phyloP scores from a whole-genome alignment of 1,284 basidiomycete species.

The Ustilago loliicola region DNA sequence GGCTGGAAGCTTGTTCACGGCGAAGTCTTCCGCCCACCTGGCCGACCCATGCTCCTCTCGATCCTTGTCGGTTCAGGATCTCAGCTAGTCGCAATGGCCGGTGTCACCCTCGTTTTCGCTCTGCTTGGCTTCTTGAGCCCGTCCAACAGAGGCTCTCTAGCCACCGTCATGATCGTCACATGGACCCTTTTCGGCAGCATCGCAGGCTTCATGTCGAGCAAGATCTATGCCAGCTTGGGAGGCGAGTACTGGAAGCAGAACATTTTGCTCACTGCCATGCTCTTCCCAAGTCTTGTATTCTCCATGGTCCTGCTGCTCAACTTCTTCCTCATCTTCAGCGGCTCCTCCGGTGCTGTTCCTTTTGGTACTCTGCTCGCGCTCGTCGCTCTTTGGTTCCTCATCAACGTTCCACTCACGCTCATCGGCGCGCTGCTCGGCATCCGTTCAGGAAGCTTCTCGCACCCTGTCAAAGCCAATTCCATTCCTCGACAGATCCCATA shows the following conservation, averaged over 20 bases:
- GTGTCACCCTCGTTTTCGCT: constrained; percentile 94
- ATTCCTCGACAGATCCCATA: constrained; percentile 78
- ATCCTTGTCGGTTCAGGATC: constrained; percentile 90
- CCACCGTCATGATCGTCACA: constrained; percentile 94
- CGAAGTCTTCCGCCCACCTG: constrained; percentile 91
- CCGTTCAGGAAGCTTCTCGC: constrained; percentile 84
- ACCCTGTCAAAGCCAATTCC: constrained; percentile 89
- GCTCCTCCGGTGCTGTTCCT: constrained; percentile 94
- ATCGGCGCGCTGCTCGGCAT: constrained; percentile 80
- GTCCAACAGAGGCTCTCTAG: constrained; percentile 92
- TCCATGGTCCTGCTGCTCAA: constrained; percentile 63
- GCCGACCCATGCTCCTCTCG: constrained; percentile 80
- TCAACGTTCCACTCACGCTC: constrained; percentile 82
- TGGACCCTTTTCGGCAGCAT: constrained; percentile 95
- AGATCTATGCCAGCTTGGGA: constrained; percentile 85
- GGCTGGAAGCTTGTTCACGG: constrained; percentile 98
- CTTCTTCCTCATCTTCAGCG: constrained; percentile 78
- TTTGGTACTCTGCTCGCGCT: constrained; percentile 92
- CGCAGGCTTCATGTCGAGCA: constrained; percentile 88
- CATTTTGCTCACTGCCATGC: constrained; percentile 86
- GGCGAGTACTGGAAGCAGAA: constrained; percentile 85
- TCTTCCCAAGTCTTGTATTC: constrained; percentile 82
- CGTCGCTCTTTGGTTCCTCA: constrained; percentile 92
- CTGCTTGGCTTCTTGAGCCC: constrained; percentile 97
- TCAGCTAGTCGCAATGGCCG: constrained; percentile 89